A percentile compares a stretch with the other conserved stretches of the same genome.
Evolutionary conservation across 176 grass and related monocot species (phyloP).

Genomic region (Hyparrhenia diplandra): DNA sequence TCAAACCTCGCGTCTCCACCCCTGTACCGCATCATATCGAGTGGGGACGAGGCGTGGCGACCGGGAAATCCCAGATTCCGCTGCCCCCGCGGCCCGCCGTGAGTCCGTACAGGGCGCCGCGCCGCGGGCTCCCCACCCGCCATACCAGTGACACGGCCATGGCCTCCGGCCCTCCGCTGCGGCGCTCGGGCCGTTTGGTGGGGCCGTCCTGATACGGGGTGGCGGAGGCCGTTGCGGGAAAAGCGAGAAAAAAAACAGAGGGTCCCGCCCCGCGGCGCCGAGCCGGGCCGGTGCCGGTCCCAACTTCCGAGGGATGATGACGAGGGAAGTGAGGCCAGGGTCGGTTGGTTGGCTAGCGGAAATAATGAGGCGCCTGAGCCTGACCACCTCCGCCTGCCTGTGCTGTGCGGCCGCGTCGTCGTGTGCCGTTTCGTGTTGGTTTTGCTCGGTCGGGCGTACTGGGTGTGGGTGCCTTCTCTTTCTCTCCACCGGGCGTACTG

Average conservation of each 20-base stretch:
- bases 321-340: background rate
- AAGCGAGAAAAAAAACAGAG: background rate
- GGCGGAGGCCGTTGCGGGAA: constrained; percentile 17
- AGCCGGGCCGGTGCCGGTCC: no score
- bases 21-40: background rate
- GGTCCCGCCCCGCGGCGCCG: background rate
- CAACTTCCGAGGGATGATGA: background rate
- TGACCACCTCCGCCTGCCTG: background rate
- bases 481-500: no score
- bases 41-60: constrained; percentile 7
- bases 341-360: background rate
- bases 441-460: background rate
- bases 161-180: no score
- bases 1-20: background rate
- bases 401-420: background rate
- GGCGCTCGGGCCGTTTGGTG: no score
- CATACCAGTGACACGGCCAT: background rate
- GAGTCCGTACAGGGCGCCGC: no score
- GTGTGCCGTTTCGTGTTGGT: background rate
- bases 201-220: constrained; percentile 9
- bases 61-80: background rate
- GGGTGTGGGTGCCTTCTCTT: no score
- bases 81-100: background rate
- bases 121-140: background rate
- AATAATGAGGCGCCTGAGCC: background rate